Conservation (phyloP, 805 yeast genomes). For the Clavispora santaluciae region DNA sequence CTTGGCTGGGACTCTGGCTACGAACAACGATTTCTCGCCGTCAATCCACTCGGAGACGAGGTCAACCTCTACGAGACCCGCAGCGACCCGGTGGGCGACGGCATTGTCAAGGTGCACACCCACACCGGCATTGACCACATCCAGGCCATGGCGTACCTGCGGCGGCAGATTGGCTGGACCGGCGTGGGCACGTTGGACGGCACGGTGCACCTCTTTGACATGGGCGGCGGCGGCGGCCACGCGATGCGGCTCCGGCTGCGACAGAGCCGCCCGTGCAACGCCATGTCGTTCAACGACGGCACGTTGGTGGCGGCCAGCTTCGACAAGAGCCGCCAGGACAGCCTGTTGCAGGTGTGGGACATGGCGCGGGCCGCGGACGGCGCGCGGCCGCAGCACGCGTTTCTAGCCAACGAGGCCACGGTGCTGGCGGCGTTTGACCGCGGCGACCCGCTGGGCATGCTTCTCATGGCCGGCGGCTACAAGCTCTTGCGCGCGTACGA, state of each 20-base stretch:
- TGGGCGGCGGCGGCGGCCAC: constrained; percentile 29
- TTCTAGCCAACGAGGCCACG: constrained; percentile 70
- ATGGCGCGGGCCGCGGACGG: constrained; percentile 52
- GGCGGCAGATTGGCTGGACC: constrained; percentile 49
- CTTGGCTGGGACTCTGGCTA: constrained; percentile 53
- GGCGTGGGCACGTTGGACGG: constrained; percentile 79
- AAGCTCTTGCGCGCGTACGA: constrained; percentile 78
- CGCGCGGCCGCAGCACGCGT: constrained; percentile 51
- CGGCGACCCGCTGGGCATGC: constrained; percentile 14
- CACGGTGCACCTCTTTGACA: constrained; percentile 55
- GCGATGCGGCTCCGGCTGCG: constrained; percentile 49
- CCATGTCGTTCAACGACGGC: constrained; percentile 61
- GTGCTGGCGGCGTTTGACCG: constrained; percentile 57
- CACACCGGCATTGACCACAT: constrained; percentile 64
- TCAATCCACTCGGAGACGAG: constrained; percentile 78
- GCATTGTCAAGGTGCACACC: constrained; percentile 46
- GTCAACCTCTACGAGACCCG: constrained; percentile 48
- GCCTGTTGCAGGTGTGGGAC: constrained; percentile 78
- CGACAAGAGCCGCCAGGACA: constrained; percentile 73
- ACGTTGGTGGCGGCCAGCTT: constrained; percentile 73
- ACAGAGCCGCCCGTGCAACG: constrained; percentile 70
- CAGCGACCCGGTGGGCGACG: constrained; percentile 43
- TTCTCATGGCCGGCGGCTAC: constrained; percentile 66
- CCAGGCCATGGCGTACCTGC: constrained; percentile 62
- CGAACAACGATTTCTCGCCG: constrained; percentile 58